phyloP scores from a whole-genome alignment of 2,329 filamentous ascomycete species.

The Xylogone sp. region DNA sequence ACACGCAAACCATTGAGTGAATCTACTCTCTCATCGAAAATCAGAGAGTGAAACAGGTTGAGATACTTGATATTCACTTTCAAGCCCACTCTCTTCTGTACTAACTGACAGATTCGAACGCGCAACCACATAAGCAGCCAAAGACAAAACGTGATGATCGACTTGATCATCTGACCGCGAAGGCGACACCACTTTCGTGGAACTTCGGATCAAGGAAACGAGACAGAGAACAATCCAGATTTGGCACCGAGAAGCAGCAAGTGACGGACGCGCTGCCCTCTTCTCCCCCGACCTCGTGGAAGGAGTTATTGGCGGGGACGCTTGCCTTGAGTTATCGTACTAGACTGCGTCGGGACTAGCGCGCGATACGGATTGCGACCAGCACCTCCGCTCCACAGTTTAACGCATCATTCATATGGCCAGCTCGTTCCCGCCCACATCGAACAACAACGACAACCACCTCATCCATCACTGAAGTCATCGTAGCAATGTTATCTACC shows the following conservation, averaged over 20 bases:
- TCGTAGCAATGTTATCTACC: conserved; percentile 23
- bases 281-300: background rate
- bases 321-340: background rate
- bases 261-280: background rate
- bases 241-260: background rate
- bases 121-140: background rate
- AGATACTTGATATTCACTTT: background rate
- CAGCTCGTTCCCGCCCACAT: background rate
- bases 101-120: background rate
- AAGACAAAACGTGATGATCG: background rate
- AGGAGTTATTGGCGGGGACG: background rate
- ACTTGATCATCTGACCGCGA: background rate
- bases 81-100: no score
- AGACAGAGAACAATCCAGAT: background rate
- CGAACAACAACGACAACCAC: background rate
- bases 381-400: background rate
- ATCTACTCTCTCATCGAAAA: no score
- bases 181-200: background rate
- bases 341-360: background rate
- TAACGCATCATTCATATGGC: background rate
- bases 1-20: no score
- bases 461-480: conserved; percentile 1
- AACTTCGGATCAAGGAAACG: background rate
- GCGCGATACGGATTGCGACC: background rate
- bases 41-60: no score